Conservation (phyloP, 345 rosid genomes). For the Corymbia maculata region DNA sequence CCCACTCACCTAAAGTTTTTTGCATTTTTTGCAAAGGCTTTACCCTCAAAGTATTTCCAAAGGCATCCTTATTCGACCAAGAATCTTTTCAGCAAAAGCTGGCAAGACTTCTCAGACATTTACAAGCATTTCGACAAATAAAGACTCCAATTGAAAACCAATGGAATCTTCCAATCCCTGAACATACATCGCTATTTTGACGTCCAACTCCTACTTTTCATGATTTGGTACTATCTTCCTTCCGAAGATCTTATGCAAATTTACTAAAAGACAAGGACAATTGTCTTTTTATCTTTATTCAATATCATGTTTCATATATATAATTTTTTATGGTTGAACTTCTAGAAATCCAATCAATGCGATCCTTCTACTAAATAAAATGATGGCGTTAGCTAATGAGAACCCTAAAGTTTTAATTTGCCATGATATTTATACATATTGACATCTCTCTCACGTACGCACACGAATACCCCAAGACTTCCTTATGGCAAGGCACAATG, state of each 20-base stretch:
- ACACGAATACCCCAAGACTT: neutral
- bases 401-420: no score
- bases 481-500: neutral
- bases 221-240: neutral
- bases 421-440: neutral
- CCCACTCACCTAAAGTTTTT: rapidly evolving
- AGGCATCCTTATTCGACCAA: neutral
- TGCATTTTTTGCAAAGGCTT: neutral
- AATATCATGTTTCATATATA: neutral
- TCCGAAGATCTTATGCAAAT: neutral
- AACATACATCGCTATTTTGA: neutral
- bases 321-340: neutral
- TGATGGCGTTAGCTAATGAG: neutral
- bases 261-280: neutral
- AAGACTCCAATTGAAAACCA: neutral
- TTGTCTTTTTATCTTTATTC: neutral
- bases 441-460: neutral
- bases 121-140: neutral
- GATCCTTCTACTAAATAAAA: neutral
- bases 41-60: neutral
- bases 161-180: neutral
- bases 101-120: neutral
- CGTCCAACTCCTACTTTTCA: neutral
- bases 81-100: neutral
- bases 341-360: neutral